Evolutionary conservation across 768 basidiomycete genomes (phyloP).

Genomic region (Sporobolomyces roseus): DNA sequence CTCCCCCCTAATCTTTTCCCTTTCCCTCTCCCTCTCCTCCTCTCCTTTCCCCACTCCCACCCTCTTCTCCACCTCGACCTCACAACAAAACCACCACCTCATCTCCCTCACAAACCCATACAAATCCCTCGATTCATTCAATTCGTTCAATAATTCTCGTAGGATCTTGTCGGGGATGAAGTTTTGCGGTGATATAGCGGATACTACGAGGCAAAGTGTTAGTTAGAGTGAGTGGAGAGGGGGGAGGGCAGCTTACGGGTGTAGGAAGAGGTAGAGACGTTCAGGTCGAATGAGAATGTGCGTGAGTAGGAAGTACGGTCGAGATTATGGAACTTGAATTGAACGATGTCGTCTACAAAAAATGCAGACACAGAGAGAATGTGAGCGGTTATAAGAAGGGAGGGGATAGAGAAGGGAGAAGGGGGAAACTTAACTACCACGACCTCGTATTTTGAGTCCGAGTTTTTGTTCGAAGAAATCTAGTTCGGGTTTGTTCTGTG

Average conservation of each 20-base stretch:
- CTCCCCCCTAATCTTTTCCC: background rate
- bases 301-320: slow-evolving; percentile 29
- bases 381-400: background rate
- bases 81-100: slow-evolving; percentile 18
- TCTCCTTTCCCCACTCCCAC: slow-evolving; percentile 15
- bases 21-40: slow-evolving; percentile 5
- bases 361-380: background rate
- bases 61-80: slow-evolving; percentile 29
- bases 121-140: slow-evolving; percentile 16
- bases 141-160: background rate
- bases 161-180: slow-evolving; percentile 11
- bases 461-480: slow-evolving; percentile 36
- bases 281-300: slow-evolving; percentile 37
- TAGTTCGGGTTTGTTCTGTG: slow-evolving; percentile 29
- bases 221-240: background rate
- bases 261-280: slow-evolving; percentile 16
- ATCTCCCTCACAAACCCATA: slow-evolving; percentile 28
- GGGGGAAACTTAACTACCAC: slow-evolving; percentile 11
- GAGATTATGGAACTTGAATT: slow-evolving; percentile 36
- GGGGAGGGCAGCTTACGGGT: background rate
- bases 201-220: background rate
- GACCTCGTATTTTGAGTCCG: slow-evolving; percentile 34
- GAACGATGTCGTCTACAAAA: slow-evolving; percentile 29
- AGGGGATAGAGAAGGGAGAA: background rate
- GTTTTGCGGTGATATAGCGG: slow-evolving; percentile 10